phyloP scores from a whole-genome alignment of 1,139 yeast genomes.

The Yamadazyma triangularis region DNA sequence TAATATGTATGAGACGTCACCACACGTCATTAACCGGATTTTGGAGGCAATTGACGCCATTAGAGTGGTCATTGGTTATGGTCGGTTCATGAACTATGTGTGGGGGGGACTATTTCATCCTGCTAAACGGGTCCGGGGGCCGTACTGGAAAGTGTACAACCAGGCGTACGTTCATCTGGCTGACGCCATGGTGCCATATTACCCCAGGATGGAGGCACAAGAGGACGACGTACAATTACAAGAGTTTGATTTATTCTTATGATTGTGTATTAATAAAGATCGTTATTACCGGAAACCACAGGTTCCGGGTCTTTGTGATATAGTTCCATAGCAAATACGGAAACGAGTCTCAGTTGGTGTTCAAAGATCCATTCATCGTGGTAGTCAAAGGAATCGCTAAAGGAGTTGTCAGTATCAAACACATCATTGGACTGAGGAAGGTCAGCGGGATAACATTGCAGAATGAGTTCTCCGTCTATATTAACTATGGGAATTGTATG shows the following conservation, averaged over 20 bases:
- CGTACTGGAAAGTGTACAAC: constrained; percentile 86
- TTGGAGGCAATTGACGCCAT: constrained; percentile 78
- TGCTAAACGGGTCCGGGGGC: constrained; percentile 76
- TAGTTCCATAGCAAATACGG: constrained; percentile 36
- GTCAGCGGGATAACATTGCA: background rate
- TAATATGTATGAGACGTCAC: constrained; percentile 87
- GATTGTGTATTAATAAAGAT: too few relatives aligned
- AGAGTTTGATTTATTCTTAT: constrained; percentile 35
- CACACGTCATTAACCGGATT: constrained; percentile 84
- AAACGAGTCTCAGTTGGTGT: constrained; percentile 48
- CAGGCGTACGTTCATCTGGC: constrained; percentile 68
- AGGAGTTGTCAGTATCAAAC: too few relatives aligned
- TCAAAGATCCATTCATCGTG: constrained; percentile 35
- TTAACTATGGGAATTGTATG: constrained; percentile 43
- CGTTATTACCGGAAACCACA: background rate
- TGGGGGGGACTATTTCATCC: constrained; percentile 94
- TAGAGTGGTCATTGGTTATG: constrained; percentile 71
- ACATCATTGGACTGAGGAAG: too few relatives aligned
- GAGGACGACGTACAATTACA: too few relatives aligned
- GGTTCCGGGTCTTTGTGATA: constrained; percentile 36
- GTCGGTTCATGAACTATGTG: constrained; percentile 66
- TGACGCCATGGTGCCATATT: constrained; percentile 78
- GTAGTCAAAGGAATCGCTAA: constrained; percentile 9
- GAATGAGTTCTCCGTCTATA: background rate
- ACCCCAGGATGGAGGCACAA: constrained; percentile 52